Evolutionary conservation across 768 basidiomycete species (phyloP).

Genomic region (Amanita jacksonii): DNA sequence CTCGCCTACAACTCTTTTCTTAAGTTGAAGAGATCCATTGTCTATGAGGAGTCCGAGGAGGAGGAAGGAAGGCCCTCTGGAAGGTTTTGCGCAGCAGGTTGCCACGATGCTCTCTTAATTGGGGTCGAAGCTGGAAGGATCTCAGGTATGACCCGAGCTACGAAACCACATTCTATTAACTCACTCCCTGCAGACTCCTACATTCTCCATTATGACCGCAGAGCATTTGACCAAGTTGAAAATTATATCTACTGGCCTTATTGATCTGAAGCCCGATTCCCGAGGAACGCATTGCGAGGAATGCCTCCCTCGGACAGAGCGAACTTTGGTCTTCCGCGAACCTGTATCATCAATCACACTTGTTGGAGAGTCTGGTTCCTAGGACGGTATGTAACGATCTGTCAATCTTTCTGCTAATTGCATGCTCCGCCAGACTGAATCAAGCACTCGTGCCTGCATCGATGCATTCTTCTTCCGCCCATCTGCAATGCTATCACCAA

Average conservation of each 20-base stretch:
- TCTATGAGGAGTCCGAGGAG: conserved; percentile 2
- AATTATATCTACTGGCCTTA: background rate
- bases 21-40: background rate
- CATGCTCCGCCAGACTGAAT: background rate
- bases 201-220: background rate
- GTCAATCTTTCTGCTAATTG: background rate
- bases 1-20: conserved; percentile 1
- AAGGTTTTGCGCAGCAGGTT: background rate
- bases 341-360: background rate
- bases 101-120: background rate
- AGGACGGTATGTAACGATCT: background rate
- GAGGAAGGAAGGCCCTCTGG: background rate
- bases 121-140: conserved; percentile 1
- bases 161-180: background rate
- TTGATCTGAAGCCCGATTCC: background rate
- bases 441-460: too few species aligned
- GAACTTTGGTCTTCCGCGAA: conserved; percentile 5
- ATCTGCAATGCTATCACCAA: too few species aligned
- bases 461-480: too few species aligned
- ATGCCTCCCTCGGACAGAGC: background rate
- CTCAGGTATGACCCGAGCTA: conserved; percentile 1
- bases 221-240: conserved; percentile 2
- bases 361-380: conserved; percentile 3
- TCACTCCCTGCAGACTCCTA: conserved; percentile 1
- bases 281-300: background rate